Percentiles rank a stretch among this genome's conserved stretches.
These are phyloP conservation scores for Venturia oleaginea DNA, from an alignment of 2,329 filamentous ascomycete genomes.

Conservation along the genomic window DNA sequence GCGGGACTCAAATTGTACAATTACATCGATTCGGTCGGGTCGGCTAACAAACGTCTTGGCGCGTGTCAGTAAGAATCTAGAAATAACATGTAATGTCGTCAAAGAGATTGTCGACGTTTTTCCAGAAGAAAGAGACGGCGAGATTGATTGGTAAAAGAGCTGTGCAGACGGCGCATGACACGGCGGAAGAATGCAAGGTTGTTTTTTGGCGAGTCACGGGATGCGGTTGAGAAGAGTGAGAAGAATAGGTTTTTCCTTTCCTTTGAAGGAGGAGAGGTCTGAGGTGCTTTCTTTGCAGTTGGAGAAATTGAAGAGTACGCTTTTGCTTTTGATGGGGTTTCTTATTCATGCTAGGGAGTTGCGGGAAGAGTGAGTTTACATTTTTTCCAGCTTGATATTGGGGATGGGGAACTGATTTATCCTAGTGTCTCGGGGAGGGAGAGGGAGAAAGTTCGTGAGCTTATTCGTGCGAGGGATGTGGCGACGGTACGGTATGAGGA, in stretches of 20 bases:
- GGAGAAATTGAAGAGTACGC: conserved; percentile 11
- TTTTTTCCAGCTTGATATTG: neutral
- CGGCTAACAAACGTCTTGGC: neutral
- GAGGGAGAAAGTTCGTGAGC: neutral
- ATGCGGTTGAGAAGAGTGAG: neutral
- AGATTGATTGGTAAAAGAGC: neutral
- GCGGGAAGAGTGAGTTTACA: neutral
- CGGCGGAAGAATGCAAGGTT: neutral
- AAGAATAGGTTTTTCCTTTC: neutral
- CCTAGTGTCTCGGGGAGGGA: neutral
- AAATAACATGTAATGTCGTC: neutral
- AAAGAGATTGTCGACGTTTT: neutral
- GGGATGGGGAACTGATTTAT: too few species aligned
- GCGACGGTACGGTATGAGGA: neutral
- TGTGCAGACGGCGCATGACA: neutral
- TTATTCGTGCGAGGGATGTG: neutral
- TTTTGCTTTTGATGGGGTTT: conserved; percentile 17
- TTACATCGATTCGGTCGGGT: neutral
- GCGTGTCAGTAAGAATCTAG: neutral
- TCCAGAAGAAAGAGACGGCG: neutral
- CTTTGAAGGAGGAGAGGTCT: neutral
- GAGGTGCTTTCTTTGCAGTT: neutral
- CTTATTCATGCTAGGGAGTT: conserved; percentile 8
- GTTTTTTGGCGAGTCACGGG: neutral
- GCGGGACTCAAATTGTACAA: neutral